Percentiles rank a stretch among this genome's conserved stretches.
Evolutionary conservation across 352 stramenopile species (phyloP).

Genomic region (Pythium myriotylum): DNA sequence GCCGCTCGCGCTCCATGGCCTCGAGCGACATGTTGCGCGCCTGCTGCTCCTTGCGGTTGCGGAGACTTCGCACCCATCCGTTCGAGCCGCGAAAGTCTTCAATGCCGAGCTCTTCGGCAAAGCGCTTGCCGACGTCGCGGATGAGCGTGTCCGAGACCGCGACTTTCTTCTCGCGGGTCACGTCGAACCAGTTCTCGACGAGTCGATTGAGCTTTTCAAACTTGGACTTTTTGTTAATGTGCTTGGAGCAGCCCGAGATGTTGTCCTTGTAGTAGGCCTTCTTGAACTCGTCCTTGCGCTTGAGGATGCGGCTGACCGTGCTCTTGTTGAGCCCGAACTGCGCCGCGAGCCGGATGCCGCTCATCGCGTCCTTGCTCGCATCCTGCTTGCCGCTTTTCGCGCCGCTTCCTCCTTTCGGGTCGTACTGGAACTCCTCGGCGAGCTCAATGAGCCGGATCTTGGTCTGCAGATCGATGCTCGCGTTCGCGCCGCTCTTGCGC

Average conservation of each 20-base stretch:
- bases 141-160: conserved; percentile 74
- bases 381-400: not conserved
- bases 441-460: conserved; percentile 87
- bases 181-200: conserved; percentile 85
- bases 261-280: conserved; percentile 88
- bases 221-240: conserved; percentile 90
- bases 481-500: conserved; percentile 60
- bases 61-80: conserved; percentile 76
- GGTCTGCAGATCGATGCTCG: conserved; percentile 80
- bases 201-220: conserved; percentile 83
- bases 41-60: conserved; percentile 77
- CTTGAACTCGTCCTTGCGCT: conserved; percentile 88
- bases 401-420: conserved; percentile 42
- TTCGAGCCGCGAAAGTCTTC: conserved; percentile 80
- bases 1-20: conserved; percentile 53
- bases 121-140: conserved; percentile 71
- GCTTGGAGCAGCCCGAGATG: conserved; percentile 79
- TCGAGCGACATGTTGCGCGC: conserved; percentile 56
- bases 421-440: conserved; percentile 81
- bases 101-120: conserved; percentile 74
- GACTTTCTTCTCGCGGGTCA: conserved; percentile 73
- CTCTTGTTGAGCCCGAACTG: conserved; percentile 85
- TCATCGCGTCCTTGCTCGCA: conserved; percentile 49
- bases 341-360: conserved; percentile 68
- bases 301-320: conserved; percentile 83